Evolutionary conservation across 202 grass and related monocot species (phyloP).

Genomic region (Panicum hallii): DNA sequence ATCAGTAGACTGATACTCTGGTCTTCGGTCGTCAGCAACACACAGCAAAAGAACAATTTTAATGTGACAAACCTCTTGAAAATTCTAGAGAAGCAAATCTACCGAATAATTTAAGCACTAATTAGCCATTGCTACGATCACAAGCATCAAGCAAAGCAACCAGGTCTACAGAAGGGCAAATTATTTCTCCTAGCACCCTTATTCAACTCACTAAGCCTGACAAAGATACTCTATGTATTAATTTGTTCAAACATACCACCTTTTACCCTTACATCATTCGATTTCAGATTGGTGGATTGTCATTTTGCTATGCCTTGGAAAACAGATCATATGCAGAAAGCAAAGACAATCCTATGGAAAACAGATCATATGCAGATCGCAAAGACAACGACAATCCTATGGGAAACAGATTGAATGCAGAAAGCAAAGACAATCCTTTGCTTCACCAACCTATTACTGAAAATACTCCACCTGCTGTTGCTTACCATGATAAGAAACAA

Average conservation of each 20-base stretch:
- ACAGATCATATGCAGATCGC: background rate
- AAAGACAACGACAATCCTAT: background rate
- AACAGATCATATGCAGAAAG: background rate
- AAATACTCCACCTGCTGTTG: background rate
- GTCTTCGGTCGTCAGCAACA: no score
- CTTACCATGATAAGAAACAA: background rate
- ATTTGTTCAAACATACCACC: background rate
- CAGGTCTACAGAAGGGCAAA: background rate
- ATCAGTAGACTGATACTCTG: background rate
- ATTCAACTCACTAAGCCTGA: background rate
- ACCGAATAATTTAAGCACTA: background rate
- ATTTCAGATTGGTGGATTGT: background rate
- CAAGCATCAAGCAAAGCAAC: background rate
- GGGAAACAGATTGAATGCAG: background rate
- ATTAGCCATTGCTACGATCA: background rate
- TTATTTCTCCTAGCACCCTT: background rate
- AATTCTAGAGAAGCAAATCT: background rate
- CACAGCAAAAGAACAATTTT: background rate
- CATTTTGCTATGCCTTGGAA: background rate
- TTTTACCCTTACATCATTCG: background rate
- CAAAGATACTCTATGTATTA: background rate
- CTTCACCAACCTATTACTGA: background rate
- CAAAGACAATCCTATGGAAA: background rate
- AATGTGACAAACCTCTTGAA: no score
- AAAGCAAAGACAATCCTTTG: background rate